Percentiles rank a stretch among this genome's conserved stretches.
Evolutionary conservation across 2,329 filamentous ascomycete species (phyloP).

Genomic region (Penicillium sp.): DNA sequence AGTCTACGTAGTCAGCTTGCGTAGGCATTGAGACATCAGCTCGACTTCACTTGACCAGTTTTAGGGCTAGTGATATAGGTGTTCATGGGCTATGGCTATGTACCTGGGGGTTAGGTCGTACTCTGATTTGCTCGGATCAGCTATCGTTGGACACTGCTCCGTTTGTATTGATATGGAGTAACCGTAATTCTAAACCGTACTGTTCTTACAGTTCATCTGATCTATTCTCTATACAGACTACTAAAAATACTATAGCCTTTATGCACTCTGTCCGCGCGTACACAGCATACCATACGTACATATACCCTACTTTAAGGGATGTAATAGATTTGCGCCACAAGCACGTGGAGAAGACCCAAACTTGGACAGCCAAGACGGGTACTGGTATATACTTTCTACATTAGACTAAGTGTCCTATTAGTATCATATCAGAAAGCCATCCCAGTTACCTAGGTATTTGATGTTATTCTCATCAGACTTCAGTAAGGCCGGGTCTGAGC

Average conservation of each 20-base stretch:
- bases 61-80: background rate
- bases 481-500: constrained; percentile 5
- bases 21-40: background rate
- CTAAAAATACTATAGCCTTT: background rate
- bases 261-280: background rate
- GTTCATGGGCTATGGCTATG: background rate
- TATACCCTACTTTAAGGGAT: too few relatives aligned
- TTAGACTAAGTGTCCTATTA: background rate
- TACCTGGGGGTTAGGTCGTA: too few relatives aligned
- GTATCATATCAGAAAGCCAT: too few relatives aligned
- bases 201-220: background rate
- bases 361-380: background rate
- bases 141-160: background rate
- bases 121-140: background rate
- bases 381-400: background rate
- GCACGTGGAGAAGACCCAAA: background rate
- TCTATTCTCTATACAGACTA: background rate
- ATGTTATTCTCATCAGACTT: background rate
- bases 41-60: too few relatives aligned
- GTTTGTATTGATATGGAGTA: constrained; percentile 1
- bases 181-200: background rate
- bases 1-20: constrained; percentile 7
- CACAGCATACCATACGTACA: background rate
- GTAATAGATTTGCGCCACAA: background rate
- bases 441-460: too few relatives aligned